phyloP scores from a whole-genome alignment of 805 yeast genomes.

The Candida andamanensis region DNA sequence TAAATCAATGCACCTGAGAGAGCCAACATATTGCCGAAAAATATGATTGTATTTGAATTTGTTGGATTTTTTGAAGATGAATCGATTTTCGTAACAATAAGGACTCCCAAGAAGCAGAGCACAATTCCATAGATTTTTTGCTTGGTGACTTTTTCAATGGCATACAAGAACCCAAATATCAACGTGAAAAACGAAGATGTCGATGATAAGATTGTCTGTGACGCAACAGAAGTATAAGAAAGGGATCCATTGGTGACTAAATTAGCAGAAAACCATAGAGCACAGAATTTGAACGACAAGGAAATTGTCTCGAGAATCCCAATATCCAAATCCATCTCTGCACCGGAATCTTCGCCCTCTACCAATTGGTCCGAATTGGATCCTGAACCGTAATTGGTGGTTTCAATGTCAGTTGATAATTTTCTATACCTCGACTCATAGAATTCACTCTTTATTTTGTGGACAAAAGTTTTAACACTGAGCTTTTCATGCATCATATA shows the following conservation, averaged over 20 bases:
- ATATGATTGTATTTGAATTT: constrained; percentile 16
- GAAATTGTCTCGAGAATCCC: constrained; percentile 60
- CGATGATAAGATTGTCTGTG: constrained; percentile 88
- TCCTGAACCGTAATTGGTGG: constrained; percentile 7
- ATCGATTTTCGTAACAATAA: constrained; percentile 74
- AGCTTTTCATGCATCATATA: constrained; percentile 31
- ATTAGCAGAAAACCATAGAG: constrained; percentile 89
- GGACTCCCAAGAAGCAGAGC: constrained; percentile 72
- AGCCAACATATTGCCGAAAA: constrained; percentile 77
- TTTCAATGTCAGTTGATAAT: constrained; percentile 4
- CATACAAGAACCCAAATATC: constrained; percentile 66
- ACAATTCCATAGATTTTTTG: constrained; percentile 66
- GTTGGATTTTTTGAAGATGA: constrained; percentile 29
- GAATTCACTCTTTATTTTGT: constrained; percentile 17
- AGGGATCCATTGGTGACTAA: constrained; percentile 83
- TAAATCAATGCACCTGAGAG: constrained; percentile 83
- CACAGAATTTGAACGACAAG: constrained; percentile 75
- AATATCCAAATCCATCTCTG: constrained; percentile 17
- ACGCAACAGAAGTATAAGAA: constrained; percentile 85
- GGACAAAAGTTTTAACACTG: constrained; percentile 18
- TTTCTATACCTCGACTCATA: not conserved
- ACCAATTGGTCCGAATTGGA: constrained; percentile 2
- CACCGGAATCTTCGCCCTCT: not conserved
- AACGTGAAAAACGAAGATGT: constrained; percentile 93
- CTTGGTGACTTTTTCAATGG: constrained; percentile 62